These are phyloP conservation scores for Erigeron philadelphicus DNA, from an alignment of 140 eudicot genomes.

Conservation along the genomic window DNA sequence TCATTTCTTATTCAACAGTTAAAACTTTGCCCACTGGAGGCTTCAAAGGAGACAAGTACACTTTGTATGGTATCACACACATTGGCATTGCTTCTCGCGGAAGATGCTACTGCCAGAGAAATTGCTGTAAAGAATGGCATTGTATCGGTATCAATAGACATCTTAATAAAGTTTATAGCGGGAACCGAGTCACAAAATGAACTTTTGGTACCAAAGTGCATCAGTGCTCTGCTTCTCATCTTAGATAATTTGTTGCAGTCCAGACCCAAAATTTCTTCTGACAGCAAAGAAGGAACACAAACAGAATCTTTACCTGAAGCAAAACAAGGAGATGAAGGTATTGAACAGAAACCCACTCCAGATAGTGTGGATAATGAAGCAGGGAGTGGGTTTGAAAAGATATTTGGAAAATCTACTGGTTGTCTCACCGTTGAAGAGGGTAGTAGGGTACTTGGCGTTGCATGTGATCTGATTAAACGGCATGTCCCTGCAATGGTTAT, in stretches of 20 bases:
- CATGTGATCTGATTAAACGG: slow-evolving; percentile 72
- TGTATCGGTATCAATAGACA: slow-evolving; percentile 53
- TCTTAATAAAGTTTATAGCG: slow-evolving; percentile 49
- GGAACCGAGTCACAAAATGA: slow-evolving; percentile 39
- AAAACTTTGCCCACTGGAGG: slow-evolving; percentile 66
- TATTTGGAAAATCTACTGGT: slow-evolving; percentile 89
- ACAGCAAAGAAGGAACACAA: slow-evolving; percentile 37
- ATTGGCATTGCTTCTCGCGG: slow-evolving; percentile 75
- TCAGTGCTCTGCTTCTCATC: slow-evolving; percentile 83
- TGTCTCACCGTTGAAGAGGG: slow-evolving; percentile 85
- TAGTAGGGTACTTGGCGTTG: slow-evolving; percentile 49
- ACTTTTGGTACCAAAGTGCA: slow-evolving; percentile 58
- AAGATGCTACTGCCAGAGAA: slow-evolving; percentile 72
- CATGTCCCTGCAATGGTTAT: slow-evolving; percentile 78
- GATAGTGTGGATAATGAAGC: slow-evolving; percentile 37
- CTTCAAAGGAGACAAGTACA: slow-evolving; percentile 57
- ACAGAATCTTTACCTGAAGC: slow-evolving; percentile 39
- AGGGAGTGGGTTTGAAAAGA: slow-evolving; percentile 42
- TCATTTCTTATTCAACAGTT: slow-evolving; percentile 71
- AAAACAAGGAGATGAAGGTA: slow-evolving; percentile 37
- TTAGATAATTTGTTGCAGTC: slow-evolving; percentile 80
- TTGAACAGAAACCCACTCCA: slow-evolving; percentile 37
- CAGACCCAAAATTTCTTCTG: slow-evolving; percentile 53
- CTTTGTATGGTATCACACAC: slow-evolving; percentile 76
- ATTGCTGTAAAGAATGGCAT: slow-evolving; percentile 66